These are phyloP conservation scores for Stephania japonica DNA, from an alignment of 164 flowering plant genomes.

Conservation along the genomic window DNA sequence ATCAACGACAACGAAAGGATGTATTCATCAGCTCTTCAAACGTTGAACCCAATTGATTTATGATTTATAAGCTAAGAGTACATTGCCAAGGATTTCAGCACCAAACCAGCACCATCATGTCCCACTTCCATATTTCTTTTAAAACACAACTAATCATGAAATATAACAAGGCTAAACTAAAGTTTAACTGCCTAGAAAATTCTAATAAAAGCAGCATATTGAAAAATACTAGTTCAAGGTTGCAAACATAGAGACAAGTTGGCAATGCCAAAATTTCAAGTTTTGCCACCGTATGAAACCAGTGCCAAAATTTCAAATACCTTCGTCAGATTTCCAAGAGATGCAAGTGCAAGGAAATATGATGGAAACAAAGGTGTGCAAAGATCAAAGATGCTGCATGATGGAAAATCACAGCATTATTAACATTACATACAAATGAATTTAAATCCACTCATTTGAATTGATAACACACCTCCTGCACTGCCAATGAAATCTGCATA, in stretches of 20 bases:
- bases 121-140: neutral
- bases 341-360: slow-evolving; percentile 83
- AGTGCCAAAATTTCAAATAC: slow-evolving; percentile 26
- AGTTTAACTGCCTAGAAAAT: neutral
- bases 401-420: slow-evolving; percentile 6
- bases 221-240: neutral
- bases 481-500: slow-evolving; percentile 98
- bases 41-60: neutral
- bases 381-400: slow-evolving; percentile 89
- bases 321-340: slow-evolving; percentile 93
- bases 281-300: neutral
- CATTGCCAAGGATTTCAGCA: neutral
- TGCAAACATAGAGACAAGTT: neutral
- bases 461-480: slow-evolving; percentile 67
- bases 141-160: neutral
- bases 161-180: neutral
- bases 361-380: slow-evolving; percentile 70
- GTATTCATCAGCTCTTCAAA: slow-evolving; percentile 3
- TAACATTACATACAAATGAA: slow-evolving; percentile 6
- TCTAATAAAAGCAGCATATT: neutral
- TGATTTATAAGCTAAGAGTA: neutral
- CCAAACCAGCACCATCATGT: neutral
- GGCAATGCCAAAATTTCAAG: neutral
- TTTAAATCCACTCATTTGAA: neutral
- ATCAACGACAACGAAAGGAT: neutral